phyloP scores from a whole-genome alignment of 441 rosid genomes.

The Metrosideros polymorpha region DNA sequence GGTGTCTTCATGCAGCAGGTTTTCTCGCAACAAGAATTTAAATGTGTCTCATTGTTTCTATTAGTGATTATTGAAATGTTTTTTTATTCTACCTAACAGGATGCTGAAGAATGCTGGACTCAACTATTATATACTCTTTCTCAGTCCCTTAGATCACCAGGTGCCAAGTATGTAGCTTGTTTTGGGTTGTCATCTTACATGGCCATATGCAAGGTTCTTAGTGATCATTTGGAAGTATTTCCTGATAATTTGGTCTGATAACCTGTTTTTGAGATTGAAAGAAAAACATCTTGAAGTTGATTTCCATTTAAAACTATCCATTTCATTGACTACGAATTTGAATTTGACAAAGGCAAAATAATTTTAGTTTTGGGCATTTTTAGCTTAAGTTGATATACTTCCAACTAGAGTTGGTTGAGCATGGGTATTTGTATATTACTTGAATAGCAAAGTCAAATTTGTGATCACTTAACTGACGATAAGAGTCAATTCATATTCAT shows the following conservation, averaged over 20 bases:
- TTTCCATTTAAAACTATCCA: neutral
- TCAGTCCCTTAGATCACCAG: slow-evolving; percentile 59
- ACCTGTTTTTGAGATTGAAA: neutral
- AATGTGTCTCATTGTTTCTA: neutral
- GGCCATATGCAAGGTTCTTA: neutral
- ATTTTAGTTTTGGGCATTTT: neutral
- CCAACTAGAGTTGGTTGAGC: neutral
- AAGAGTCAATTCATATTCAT: neutral
- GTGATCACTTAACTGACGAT: neutral
- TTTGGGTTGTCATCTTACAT: neutral
- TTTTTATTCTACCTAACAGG: slow-evolving; percentile 33
- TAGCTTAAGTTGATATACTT: neutral
- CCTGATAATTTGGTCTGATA: neutral
- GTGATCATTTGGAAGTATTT: neutral
- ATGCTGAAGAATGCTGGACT: slow-evolving; percentile 97
- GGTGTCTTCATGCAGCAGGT: slow-evolving; percentile 99
- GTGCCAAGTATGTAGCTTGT: slow-evolving; percentile 15
- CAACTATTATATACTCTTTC: slow-evolving; percentile 84
- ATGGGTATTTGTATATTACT: neutral
- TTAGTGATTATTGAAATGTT: slow-evolving; percentile 5
- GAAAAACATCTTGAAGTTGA: neutral
- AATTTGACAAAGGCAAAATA: neutral
- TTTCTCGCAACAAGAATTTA: neutral
- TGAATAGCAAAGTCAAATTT: neutral
- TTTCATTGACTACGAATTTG: neutral